Evolutionary conservation across 768 basidiomycete species (phyloP).

Genomic region (Tephrocybe sp.): DNA sequence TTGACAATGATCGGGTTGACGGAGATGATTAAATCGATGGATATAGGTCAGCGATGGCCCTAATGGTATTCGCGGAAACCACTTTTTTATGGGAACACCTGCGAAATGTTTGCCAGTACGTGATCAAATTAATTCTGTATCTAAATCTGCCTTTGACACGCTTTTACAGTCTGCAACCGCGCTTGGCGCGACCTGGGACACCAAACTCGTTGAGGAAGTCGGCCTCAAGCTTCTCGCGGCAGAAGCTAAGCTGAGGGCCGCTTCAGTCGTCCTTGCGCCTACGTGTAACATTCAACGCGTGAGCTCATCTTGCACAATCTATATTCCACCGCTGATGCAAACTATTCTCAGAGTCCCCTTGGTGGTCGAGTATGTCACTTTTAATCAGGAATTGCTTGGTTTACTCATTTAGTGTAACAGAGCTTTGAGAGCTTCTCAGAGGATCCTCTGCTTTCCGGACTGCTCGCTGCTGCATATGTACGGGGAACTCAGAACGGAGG

Average conservation of each 20-base stretch:
- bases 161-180: slow-evolving; percentile 59
- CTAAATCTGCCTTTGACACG: neutral
- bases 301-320: slow-evolving; percentile 13
- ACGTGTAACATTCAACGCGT: slow-evolving; percentile 86
- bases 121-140: neutral
- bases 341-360: slow-evolving; percentile 53
- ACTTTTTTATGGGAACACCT: slow-evolving; percentile 81
- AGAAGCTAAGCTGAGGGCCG: slow-evolving; percentile 71
- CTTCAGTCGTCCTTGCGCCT: slow-evolving; percentile 72
- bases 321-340: slow-evolving; percentile 3
- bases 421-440: slow-evolving; percentile 81
- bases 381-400: neutral
- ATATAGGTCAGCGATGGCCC: slow-evolving; percentile 77
- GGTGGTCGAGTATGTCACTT: slow-evolving; percentile 57
- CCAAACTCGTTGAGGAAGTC: slow-evolving; percentile 58
- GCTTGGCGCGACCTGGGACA: slow-evolving; percentile 74
- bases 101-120: slow-evolving; percentile 74
- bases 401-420: slow-evolving; percentile 27
- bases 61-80: slow-evolving; percentile 72
- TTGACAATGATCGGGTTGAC: neutral
- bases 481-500: slow-evolving; percentile 77
- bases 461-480: slow-evolving; percentile 70
- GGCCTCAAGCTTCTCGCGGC: slow-evolving; percentile 65
- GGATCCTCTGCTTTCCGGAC: slow-evolving; percentile 73
- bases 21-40: neutral